A percentile compares a stretch with the other conserved stretches of the same genome.
phyloP scores from a whole-genome alignment of 2,329 filamentous ascomycete species.

The Hypoxylon sp. region DNA sequence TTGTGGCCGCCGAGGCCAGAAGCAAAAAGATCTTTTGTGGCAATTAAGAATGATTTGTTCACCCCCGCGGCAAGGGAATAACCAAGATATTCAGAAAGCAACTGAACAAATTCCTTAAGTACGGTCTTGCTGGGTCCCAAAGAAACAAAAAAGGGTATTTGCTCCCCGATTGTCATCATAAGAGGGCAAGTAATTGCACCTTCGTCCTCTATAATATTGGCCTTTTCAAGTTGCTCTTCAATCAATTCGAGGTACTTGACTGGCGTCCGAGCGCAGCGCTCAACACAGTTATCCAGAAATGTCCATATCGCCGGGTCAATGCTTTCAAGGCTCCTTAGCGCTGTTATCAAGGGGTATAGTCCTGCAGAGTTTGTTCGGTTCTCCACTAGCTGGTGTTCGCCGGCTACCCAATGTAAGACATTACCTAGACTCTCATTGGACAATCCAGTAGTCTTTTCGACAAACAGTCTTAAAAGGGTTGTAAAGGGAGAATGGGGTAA shows the following conservation, averaged over 20 bases:
- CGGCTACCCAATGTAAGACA: conserved; percentile 72
- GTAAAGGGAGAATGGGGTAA: conserved; percentile 78
- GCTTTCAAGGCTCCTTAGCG: conserved; percentile 55
- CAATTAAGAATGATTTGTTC: conserved; percentile 61
- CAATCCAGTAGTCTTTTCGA: conserved; percentile 64
- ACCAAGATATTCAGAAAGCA: conserved; percentile 72
- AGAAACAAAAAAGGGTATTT: conserved; percentile 78
- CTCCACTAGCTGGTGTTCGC: conserved; percentile 77
- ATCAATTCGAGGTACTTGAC: conserved; percentile 86
- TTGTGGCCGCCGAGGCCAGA: conserved; percentile 56
- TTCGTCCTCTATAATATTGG: conserved; percentile 50
- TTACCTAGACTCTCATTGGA: conserved; percentile 66
- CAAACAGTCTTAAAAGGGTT: conserved; percentile 74
- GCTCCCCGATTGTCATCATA: conserved; percentile 79
- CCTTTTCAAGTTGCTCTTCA: conserved; percentile 56
- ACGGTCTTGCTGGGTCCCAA: conserved; percentile 60
- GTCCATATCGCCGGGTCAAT: conserved; percentile 66
- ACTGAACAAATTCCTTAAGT: conserved; percentile 66
- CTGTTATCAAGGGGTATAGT: conserved; percentile 64
- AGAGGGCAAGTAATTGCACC: conserved; percentile 71
- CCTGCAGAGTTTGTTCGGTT: conserved; percentile 58
- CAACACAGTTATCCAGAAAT: conserved; percentile 87
- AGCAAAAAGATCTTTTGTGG: conserved; percentile 61
- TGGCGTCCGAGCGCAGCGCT: conserved; percentile 80
- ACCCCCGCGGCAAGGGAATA: conserved; percentile 68